A percentile compares a stretch with the other conserved stretches of the same genome.
Conservation (phyloP, 805 yeast species). For the Candida pini region DNA sequence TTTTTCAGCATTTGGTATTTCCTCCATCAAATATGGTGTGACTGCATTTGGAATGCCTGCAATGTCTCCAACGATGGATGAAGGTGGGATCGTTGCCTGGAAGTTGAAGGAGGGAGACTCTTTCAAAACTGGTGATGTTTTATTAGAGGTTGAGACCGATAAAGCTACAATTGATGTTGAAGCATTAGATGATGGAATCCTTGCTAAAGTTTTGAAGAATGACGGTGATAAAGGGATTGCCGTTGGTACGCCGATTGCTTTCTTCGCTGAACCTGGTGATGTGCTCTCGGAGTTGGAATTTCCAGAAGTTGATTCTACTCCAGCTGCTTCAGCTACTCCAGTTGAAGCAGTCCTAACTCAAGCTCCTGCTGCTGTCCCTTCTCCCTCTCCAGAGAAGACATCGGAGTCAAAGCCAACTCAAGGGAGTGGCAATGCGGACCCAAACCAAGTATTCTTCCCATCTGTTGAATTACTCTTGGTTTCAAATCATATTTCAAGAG, state of each 20-base stretch:
- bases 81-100: constrained; percentile 91
- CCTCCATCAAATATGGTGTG: constrained; percentile 30
- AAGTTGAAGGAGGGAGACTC: constrained; percentile 70
- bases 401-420: constrained; percentile 22
- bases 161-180: constrained; percentile 81
- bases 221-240: constrained; percentile 77
- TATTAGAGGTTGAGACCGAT: constrained; percentile 81
- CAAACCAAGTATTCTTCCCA: constrained; percentile 65
- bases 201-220: constrained; percentile 66
- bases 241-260: constrained; percentile 90
- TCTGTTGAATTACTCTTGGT: constrained; percentile 67
- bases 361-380: constrained; percentile 15
- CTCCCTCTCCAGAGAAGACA: constrained; percentile 13
- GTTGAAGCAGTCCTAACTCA: constrained; percentile 15
- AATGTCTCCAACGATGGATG: constrained; percentile 98
- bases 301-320: constrained; percentile 40
- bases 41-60: constrained; percentile 86
- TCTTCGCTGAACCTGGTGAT: constrained; percentile 82
- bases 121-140: constrained; percentile 76
- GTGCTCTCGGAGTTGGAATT: constrained; percentile 59
- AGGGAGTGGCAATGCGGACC: constrained; percentile 44
- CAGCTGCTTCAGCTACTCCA: constrained; percentile 16
- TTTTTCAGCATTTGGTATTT: constrained; percentile 27
- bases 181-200: constrained; percentile 85
- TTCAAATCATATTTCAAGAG: constrained; percentile 54